Percentiles rank a stretch among this genome's conserved stretches.
phyloP scores from a whole-genome alignment of 2,329 filamentous ascomycete genomes.

The Boeremia exigua region DNA sequence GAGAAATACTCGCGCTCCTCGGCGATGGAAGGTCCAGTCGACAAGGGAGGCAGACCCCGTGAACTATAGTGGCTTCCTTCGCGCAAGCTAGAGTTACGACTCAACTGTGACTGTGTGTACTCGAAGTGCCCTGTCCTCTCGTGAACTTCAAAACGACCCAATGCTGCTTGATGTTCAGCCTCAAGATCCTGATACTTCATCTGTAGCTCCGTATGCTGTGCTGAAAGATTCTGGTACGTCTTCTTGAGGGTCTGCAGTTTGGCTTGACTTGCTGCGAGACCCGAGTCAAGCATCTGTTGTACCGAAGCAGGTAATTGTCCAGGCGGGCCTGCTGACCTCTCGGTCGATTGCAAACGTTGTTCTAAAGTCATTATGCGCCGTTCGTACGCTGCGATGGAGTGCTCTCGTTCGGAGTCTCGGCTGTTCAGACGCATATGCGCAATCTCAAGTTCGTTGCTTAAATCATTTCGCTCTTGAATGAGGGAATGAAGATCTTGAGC shows the following conservation, averaged over 20 bases:
- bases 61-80: slow-evolving; percentile 28
- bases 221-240: slow-evolving; percentile 58
- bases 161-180: slow-evolving; percentile 38
- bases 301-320: slow-evolving; percentile 49
- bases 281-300: slow-evolving; percentile 57
- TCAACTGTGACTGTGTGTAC: slow-evolving; percentile 26
- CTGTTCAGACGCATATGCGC: slow-evolving; percentile 64
- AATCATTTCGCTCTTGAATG: slow-evolving; percentile 63
- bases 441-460: slow-evolving; percentile 65
- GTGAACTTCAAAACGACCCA: slow-evolving; percentile 30
- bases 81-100: slow-evolving; percentile 37
- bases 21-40: slow-evolving; percentile 22
- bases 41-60: slow-evolving; percentile 34
- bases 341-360: slow-evolving; percentile 34
- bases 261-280: slow-evolving; percentile 54
- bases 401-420: slow-evolving; percentile 58
- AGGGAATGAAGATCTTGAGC: slow-evolving; percentile 57
- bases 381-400: slow-evolving; percentile 56
- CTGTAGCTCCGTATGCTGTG: slow-evolving; percentile 59
- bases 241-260: slow-evolving; percentile 59
- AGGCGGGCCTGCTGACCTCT: slow-evolving; percentile 33
- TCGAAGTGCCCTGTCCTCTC: slow-evolving; percentile 27
- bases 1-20: slow-evolving; percentile 39
- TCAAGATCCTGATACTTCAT: slow-evolving; percentile 52
- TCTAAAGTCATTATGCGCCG: slow-evolving; percentile 57